These are phyloP conservation scores for Diaporthe ampelina DNA, from an alignment of 2,329 filamentous ascomycete species.

Conservation along the genomic window DNA sequence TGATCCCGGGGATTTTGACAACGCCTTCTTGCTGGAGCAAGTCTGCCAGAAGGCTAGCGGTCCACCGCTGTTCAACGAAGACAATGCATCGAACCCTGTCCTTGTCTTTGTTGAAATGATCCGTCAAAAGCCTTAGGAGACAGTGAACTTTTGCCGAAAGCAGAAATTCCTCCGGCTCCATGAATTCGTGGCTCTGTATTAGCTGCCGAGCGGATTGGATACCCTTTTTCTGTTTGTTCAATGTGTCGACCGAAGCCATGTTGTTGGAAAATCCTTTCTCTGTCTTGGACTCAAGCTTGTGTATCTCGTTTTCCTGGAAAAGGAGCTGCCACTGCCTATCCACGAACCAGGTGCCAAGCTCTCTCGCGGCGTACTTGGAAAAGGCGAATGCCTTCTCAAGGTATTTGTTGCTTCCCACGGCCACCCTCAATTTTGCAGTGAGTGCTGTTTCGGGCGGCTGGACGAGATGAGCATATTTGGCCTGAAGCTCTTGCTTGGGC, in stretches of 20 bases:
- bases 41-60: slow-evolving; percentile 79
- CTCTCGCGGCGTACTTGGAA: slow-evolving; percentile 70
- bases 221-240: slow-evolving; percentile 67
- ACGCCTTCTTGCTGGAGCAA: slow-evolving; percentile 69
- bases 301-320: slow-evolving; percentile 72
- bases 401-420: slow-evolving; percentile 56
- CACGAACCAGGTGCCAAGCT: slow-evolving; percentile 86
- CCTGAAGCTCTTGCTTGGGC: slow-evolving; percentile 70
- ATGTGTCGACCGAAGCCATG: slow-evolving; percentile 49
- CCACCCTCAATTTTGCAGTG: slow-evolving; percentile 66
- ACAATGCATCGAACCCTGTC: slow-evolving; percentile 79
- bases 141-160: slow-evolving; percentile 81
- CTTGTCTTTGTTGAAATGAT: slow-evolving; percentile 73
- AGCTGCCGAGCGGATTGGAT: slow-evolving; percentile 71
- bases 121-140: slow-evolving; percentile 71
- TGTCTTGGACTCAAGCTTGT: slow-evolving; percentile 71
- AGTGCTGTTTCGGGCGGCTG: slow-evolving; percentile 74
- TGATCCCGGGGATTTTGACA: slow-evolving; percentile 71
- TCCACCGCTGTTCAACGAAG: slow-evolving; percentile 85
- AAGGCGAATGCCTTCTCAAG: slow-evolving; percentile 72
- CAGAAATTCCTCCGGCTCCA: slow-evolving; percentile 50
- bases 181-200: slow-evolving; percentile 66
- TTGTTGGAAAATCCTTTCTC: slow-evolving; percentile 47
- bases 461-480: slow-evolving; percentile 65
- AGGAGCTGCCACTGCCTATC: slow-evolving; percentile 84